phyloP scores from a whole-genome alignment of 129 eudicot genomes.

The Logfia minima region DNA sequence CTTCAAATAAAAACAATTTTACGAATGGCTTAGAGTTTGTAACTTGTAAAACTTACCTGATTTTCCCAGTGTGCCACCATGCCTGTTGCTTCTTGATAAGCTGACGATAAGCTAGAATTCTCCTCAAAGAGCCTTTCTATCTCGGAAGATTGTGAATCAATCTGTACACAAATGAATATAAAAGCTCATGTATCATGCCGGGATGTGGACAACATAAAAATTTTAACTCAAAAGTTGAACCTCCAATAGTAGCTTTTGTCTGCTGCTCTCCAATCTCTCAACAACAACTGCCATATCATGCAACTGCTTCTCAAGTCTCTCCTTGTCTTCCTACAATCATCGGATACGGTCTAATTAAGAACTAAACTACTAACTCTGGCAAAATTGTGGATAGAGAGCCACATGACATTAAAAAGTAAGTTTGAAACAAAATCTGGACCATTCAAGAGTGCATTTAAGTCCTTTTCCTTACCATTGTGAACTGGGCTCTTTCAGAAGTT shows the following conservation, averaged over 20 bases:
- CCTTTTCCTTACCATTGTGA: constrained; percentile 52
- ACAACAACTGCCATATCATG: constrained; percentile 95
- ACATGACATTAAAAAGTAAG: not conserved
- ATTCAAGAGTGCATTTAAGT: constrained; percentile 4
- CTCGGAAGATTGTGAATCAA: constrained; percentile 96
- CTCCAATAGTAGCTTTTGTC: constrained; percentile 88
- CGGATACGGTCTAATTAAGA: constrained; percentile 7
- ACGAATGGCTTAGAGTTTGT: not conserved
- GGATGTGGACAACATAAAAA: constrained; percentile 2
- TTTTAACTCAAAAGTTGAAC: constrained; percentile 35
- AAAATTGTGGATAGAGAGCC: not conserved
- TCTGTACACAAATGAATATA: constrained; percentile 42
- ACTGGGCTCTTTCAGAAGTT: constrained; percentile 39
- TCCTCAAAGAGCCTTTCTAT: constrained; percentile 96
- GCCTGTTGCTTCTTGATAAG: constrained; percentile 78
- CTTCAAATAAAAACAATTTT: not conserved
- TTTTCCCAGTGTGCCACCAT: constrained; percentile 76
- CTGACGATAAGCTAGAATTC: constrained; percentile 73
- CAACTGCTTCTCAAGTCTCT: constrained; percentile 78
- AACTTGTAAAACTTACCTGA: constrained; percentile 50
- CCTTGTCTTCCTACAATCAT: constrained; percentile 76
- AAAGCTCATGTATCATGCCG: not conserved
- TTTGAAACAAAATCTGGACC: constrained; percentile 3
- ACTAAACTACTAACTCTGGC: not conserved
- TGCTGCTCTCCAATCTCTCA: constrained; percentile 85